Percentiles rank a stretch among this genome's conserved stretches.
Evolutionary conservation across 2,329 filamentous ascomycete genomes (phyloP).

Genomic region (Didymella sp.): DNA sequence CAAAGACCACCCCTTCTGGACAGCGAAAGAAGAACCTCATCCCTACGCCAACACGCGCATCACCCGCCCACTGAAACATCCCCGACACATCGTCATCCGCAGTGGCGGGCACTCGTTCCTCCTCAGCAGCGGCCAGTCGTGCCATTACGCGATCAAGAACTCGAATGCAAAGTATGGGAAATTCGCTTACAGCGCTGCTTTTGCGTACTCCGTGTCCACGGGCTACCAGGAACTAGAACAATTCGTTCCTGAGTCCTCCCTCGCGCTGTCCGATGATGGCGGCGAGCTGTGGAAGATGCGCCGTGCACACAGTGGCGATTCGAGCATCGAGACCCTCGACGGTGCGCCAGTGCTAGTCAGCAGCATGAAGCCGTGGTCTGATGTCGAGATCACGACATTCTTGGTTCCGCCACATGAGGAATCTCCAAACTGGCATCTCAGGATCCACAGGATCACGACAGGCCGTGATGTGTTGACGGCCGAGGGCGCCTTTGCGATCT

Average conservation of each 20-base stretch:
- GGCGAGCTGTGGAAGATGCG: constrained; percentile 82
- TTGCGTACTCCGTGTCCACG: constrained; percentile 78
- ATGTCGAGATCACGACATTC: constrained; percentile 70
- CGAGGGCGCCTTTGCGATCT: constrained; percentile 77
- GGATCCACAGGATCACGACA: constrained; percentile 67
- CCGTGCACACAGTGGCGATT: constrained; percentile 67
- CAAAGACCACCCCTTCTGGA: constrained; percentile 76
- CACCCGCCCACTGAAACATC: constrained; percentile 69
- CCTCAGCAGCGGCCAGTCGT: constrained; percentile 75
- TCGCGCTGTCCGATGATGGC: constrained; percentile 77
- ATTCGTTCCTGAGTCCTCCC: constrained; percentile 75
- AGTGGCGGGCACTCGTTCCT: constrained; percentile 78
- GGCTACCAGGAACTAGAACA: constrained; percentile 79
- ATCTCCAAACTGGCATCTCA: constrained; percentile 70
- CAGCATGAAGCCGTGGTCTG: constrained; percentile 72
- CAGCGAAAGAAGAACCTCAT: constrained; percentile 68
- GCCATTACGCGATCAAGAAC: constrained; percentile 80
- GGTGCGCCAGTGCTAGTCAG: constrained; percentile 68
- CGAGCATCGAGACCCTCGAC: constrained; percentile 65
- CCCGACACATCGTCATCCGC: constrained; percentile 74
- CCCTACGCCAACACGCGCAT: constrained; percentile 63
- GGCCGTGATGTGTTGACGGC: constrained; percentile 71
- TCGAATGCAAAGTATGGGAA: constrained; percentile 83
- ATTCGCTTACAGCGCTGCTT: constrained; percentile 79
- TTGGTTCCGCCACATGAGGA: constrained; percentile 66